These are phyloP conservation scores for Beta corolliflora DNA, from an alignment of 179 eudicot genomes.

Conservation along the genomic window DNA sequence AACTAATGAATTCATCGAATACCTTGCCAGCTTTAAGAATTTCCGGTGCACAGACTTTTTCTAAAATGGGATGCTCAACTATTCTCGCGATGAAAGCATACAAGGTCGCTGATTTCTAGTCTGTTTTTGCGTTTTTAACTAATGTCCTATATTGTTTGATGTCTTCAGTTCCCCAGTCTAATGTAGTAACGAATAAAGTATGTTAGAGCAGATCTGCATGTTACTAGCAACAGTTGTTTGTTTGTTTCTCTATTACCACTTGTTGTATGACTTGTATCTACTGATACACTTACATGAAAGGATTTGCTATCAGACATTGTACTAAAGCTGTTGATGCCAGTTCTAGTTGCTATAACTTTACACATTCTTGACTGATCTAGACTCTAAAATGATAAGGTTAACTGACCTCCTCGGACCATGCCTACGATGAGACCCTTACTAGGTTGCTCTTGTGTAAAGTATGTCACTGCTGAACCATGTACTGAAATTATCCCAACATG, in stretches of 20 bases:
- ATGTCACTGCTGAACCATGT: background rate
- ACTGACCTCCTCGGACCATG: background rate
- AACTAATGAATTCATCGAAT: conserved; percentile 45
- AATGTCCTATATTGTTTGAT: background rate
- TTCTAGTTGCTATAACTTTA: background rate
- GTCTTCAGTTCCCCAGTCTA: background rate
- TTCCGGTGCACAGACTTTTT: conserved; percentile 55
- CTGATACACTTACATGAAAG: background rate
- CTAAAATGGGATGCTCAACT: conserved; percentile 52
- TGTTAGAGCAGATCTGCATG: background rate
- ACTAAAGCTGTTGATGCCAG: background rate
- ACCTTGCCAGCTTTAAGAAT: conserved; percentile 42
- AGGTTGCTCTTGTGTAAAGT: background rate
- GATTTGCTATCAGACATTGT: background rate
- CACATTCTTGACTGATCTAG: background rate
- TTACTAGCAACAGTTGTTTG: no score
- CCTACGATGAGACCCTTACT: background rate
- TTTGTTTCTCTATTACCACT: background rate
- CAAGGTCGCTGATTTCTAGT: conserved; percentile 47
- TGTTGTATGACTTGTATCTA: background rate
- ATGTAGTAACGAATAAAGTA: background rate
- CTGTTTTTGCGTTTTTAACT: conserved; percentile 3
- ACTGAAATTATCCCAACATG: background rate
- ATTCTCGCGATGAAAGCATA: conserved; percentile 57
- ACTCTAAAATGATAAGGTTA: background rate